A percentile compares a stretch with the other conserved stretches of the same genome.
Evolutionary conservation across 2,329 filamentous ascomycete genomes (phyloP).

Genomic region (Neurospora sp.): DNA sequence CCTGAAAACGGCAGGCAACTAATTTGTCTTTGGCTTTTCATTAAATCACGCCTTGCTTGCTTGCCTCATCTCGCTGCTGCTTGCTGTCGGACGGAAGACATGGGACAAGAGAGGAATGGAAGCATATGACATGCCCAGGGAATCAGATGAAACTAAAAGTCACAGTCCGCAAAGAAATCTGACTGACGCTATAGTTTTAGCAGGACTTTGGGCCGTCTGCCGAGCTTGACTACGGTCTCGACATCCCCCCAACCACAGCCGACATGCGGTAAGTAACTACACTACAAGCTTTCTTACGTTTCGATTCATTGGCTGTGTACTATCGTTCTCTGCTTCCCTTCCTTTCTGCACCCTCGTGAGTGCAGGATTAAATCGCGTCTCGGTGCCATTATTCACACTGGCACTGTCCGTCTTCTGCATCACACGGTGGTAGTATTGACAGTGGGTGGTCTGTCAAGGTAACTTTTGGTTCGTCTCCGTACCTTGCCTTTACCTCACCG

Average conservation of each 20-base stretch:
- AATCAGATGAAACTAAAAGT: neutral
- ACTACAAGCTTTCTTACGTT: neutral
- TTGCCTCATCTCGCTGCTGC: neutral
- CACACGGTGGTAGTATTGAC: neutral
- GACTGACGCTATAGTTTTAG: neutral
- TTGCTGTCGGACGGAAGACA: neutral
- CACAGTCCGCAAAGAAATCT: neutral
- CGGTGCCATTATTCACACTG: neutral
- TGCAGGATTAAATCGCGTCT: neutral
- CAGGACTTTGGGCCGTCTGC: conserved; percentile 5
- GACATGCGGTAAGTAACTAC: neutral
- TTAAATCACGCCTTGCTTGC: neutral
- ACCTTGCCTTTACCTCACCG: neutral
- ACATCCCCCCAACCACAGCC: neutral
- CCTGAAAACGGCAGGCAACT: neutral
- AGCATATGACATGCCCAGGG: neutral
- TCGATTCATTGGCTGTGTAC: neutral
- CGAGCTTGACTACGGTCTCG: neutral
- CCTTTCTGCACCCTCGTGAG: neutral
- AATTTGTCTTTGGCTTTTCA: neutral
- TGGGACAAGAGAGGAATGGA: neutral
- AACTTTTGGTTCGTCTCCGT: neutral
- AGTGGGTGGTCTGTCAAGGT: neutral
- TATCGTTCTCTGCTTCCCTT: neutral
- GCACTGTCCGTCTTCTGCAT: neutral